Conservation (phyloP, 73 alveolate genomes). For the Paramecium tetraurelia region DNA sequence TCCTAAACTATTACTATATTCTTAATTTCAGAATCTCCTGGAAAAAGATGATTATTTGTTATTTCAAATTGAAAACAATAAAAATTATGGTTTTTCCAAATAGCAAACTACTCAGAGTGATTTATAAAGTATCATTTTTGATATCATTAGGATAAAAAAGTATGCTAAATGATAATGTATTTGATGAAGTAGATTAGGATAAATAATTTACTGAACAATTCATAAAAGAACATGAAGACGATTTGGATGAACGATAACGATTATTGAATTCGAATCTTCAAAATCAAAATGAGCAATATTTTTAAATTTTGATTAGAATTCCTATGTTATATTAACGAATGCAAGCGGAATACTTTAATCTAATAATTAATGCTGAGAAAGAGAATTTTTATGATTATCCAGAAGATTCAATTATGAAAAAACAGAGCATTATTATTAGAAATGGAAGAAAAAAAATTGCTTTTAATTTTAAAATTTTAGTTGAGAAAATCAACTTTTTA, state of each 20-base stretch:
- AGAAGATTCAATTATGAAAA: neutral
- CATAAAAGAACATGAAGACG: neutral
- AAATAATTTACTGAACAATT: neutral
- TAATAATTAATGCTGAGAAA: neutral
- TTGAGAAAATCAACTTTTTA: neutral
- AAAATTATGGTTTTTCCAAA: neutral
- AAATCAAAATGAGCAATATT: neutral
- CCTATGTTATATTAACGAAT: neutral
- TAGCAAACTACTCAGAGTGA: neutral
- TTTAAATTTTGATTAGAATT: neutral
- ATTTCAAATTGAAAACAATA: neutral
- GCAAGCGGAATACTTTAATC: neutral
- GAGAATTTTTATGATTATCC: neutral
- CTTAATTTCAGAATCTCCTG: neutral
- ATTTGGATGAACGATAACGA: neutral
- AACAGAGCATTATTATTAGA: neutral
- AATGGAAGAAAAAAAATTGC: neutral
- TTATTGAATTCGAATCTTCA: neutral
- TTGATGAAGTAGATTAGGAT: neutral
- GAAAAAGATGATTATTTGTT: neutral
- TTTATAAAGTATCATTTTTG: neutral
- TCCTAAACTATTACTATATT: neutral
- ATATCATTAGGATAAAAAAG: neutral
- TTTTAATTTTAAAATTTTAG: neutral
- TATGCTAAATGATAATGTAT: neutral